phyloP scores from a whole-genome alignment of 2,329 filamentous ascomycete genomes.

The Ophiostoma novo-ulmi region DNA sequence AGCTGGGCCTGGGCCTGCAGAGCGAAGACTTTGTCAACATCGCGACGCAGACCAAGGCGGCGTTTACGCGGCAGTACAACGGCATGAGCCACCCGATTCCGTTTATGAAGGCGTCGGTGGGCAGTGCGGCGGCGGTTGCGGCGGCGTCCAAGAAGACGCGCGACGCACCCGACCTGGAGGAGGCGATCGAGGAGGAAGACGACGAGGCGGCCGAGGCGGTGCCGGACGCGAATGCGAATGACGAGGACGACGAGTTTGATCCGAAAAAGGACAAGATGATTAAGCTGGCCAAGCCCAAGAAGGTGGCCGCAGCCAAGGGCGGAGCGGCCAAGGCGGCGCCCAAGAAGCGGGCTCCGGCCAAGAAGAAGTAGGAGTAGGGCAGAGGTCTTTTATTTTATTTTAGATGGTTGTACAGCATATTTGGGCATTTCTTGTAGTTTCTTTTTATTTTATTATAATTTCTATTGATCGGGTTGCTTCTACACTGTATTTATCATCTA shows the following conservation, averaged over 20 bases:
- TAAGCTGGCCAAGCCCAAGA: conserved; percentile 76
- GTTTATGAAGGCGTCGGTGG: conserved; percentile 87
- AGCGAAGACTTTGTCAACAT: conserved; percentile 69
- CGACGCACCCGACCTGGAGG: conserved; percentile 88
- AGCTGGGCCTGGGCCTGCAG: conserved; percentile 84
- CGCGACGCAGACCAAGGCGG: conserved; percentile 77
- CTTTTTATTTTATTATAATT: neutral
- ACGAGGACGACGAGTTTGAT: conserved; percentile 73
- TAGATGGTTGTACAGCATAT: neutral
- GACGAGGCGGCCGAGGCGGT: conserved; percentile 64
- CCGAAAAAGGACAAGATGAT: conserved; percentile 95
- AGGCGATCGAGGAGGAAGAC: conserved; percentile 90
- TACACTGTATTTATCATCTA: neutral
- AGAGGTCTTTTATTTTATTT: neutral
- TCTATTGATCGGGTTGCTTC: neutral
- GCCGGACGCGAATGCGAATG: conserved; percentile 58
- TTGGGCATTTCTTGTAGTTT: neutral
- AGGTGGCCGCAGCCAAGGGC: conserved; percentile 42
- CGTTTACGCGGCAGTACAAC: conserved; percentile 88
- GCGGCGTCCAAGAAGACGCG: conserved; percentile 49
- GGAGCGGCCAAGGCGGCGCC: conserved; percentile 38
- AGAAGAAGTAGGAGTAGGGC: neutral
- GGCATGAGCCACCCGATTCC: conserved; percentile 78
- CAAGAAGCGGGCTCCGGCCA: conserved; percentile 33
- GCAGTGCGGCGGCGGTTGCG: conserved; percentile 58